Conservation (phyloP, 2,329 filamentous ascomycete genomes). For the Magnaporthales sp. region DNA sequence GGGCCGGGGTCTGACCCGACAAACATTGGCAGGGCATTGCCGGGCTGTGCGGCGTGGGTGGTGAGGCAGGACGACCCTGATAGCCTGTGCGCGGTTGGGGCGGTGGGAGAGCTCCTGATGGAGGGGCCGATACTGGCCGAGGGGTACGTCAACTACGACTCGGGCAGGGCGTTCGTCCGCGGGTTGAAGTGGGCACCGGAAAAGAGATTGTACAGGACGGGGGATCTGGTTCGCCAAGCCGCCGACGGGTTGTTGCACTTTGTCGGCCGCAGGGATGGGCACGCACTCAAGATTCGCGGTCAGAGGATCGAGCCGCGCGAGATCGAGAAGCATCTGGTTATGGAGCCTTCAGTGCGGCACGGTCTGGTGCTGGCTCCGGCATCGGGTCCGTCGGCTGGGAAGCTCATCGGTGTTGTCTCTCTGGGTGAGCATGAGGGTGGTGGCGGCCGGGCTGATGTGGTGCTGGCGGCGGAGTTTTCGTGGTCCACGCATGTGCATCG, state of each 20-base stretch:
- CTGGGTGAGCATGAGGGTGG: too few relatives aligned
- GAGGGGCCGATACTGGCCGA: conserved; percentile 28
- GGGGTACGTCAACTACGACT: conserved; percentile 25
- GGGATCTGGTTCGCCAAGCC: background rate
- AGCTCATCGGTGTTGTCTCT: too few relatives aligned
- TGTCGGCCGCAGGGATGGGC: background rate
- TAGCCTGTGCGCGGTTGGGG: conserved; percentile 21
- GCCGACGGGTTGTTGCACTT: background rate
- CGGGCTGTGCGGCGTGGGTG: conserved; percentile 23
- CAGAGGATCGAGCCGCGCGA: background rate
- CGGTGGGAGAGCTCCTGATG: conserved; percentile 29
- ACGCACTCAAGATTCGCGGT: conserved; percentile 1
- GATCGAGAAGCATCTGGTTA: background rate
- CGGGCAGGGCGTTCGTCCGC: background rate
- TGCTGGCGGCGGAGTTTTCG: background rate
- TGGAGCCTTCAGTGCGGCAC: background rate
- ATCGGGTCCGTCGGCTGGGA: too few relatives aligned
- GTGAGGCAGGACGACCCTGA: conserved; percentile 21
- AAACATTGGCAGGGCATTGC: background rate
- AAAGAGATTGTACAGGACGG: background rate
- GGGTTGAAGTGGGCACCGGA: background rate
- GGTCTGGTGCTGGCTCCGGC: background rate
- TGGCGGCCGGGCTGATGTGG: too few relatives aligned
- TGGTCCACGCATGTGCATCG: background rate
- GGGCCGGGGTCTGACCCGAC: too few relatives aligned